Percentiles rank a stretch among this genome's conserved stretches.
Conservation (phyloP, 441 rosid genomes). For the Monsonia emarginata region DNA sequence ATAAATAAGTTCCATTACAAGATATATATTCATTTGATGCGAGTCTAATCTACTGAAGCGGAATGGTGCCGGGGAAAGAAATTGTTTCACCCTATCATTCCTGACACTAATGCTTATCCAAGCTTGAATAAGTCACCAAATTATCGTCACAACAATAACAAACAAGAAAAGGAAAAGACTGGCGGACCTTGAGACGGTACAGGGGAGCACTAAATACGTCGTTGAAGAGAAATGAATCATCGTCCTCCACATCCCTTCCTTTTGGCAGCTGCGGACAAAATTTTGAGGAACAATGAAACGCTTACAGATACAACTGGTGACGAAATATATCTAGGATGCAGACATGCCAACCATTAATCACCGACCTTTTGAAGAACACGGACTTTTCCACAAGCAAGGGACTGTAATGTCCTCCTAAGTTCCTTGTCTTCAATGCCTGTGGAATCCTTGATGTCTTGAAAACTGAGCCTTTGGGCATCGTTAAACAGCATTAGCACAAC, state of each 20-base stretch:
- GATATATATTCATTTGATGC: not conserved
- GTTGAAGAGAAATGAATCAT: slow-evolving; percentile 77
- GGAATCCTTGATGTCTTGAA: slow-evolving; percentile 87
- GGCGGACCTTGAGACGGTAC: slow-evolving; percentile 72
- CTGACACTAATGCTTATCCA: not conserved
- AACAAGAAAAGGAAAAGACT: not conserved
- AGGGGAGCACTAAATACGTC: slow-evolving; percentile 73
- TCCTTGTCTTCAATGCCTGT: slow-evolving; percentile 97
- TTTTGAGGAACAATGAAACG: slow-evolving; percentile 1
- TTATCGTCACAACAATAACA: too few relatives aligned
- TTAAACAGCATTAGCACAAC: slow-evolving; percentile 96
- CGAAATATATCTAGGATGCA: not conserved
- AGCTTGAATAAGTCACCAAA: too few relatives aligned
- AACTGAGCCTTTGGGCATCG: slow-evolving; percentile 81
- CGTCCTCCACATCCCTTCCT: slow-evolving; percentile 90
- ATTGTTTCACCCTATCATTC: slow-evolving; percentile 7
- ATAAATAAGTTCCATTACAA: not conserved
- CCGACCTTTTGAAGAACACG: slow-evolving; percentile 84
- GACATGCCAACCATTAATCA: not conserved
- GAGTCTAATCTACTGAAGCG: not conserved
- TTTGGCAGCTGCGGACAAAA: slow-evolving; percentile 56
- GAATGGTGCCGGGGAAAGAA: not conserved
- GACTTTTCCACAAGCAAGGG: slow-evolving; percentile 97
- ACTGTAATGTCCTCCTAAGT: slow-evolving; percentile 86
- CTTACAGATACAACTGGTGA: not conserved